Evolutionary conservation across 1,284 basidiomycete species (phyloP), one percentile per base, ranked within the genome.

Genomic region (Ceratobasidium sp.): DNA sequence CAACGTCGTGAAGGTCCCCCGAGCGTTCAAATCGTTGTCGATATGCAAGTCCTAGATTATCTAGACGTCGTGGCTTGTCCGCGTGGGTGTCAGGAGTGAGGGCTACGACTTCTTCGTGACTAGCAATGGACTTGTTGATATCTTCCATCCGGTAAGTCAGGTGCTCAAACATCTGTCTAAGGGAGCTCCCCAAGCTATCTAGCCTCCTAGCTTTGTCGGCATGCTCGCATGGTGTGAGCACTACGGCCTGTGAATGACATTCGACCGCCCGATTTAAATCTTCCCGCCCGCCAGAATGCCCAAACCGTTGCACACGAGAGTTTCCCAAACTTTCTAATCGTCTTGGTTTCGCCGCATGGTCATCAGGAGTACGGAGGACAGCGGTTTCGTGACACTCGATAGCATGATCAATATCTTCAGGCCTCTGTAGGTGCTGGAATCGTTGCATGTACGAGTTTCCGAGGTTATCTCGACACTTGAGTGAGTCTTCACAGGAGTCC

Each of bases 271-370:
- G 18, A 64, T 44, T 10, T 2, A 64, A 6, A 23, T 64, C 38
- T 14, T 38, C 62, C 1, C 7, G 62, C 6, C 20, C 3, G 2
- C 16, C 12, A 33, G 23, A 14, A 5, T 10, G 12, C n/a, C 33
- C 55, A 30, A 57, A 57, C n/a, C 60, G 60, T 35, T 38, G 38
- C n/a, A 64, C 30, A 30, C 20, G 38, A 16, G 60, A 64, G 33
- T 38, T 64, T 10, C 38, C 60, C 12, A 33, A 30, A 64, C 60
- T 64, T 14, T 64, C 33, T 35, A 64, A 41, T 3, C 30, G 30
- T 5, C 38, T 35, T 12, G 38, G 60, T 35, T 33, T 64, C 16
- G n/a, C 64, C 35, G 64, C 64, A 38, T 65, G 41, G 18, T 23
- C 38, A n/a, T 23, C 33, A 10, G 64, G 64, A 35, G 44, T 48